Evolutionary conservation across 1,139 yeast genomes (phyloP), one percentile per base, ranked within the genome.

Genomic region (Schwanniomyces etchellsii): DNA sequence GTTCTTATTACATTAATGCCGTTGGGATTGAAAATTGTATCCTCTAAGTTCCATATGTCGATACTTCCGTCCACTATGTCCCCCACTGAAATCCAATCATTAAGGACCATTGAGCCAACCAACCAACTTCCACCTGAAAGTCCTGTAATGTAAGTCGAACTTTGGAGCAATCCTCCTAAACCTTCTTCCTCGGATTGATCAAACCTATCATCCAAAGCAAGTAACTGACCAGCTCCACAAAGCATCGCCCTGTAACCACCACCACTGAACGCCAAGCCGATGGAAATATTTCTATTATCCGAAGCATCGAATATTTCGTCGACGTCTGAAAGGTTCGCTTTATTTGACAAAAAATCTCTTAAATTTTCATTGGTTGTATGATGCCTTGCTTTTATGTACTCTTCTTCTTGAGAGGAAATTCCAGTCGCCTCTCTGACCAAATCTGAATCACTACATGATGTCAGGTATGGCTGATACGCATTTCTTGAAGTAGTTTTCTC

Each of bases 181-280:
- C 62, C 70, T 17, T 44, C 36, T 1, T 38, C 24, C 13, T 37
- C 47, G 22, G 66, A 43, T 9, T 37, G 37, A 23, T 43, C 36
- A 29, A 43, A 57, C 26, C 71, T 38, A 26, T 43, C 48, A 38
- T 66, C 73, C 7, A 64, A 44, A 1, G 60, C 68, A 24, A 60
- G 40, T 5, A 64, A 34, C 33, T 62, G 56, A 2, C 72, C 73
- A 0, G 70, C 72, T 4, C 70, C 71, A 23, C 46, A 41, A 24
- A 66, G 48, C 70, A 65, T 64, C 27, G 73, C 70, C 31, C 73
- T 47, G 39, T 63, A 65, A 1, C 72, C 71, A 23, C 73, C 72
- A 1, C 73, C 73, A 37, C 68, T 60, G 34, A 64, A 63, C 2
- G 71, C 63, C 29, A 66, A 42, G 1, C 69, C 72, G 20, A 66